A percentile compares a stretch with the other conserved stretches of the same genome.
phyloP scores from a whole-genome alignment of 1,139 yeast genomes.

The Blastobotrys apis region DNA sequence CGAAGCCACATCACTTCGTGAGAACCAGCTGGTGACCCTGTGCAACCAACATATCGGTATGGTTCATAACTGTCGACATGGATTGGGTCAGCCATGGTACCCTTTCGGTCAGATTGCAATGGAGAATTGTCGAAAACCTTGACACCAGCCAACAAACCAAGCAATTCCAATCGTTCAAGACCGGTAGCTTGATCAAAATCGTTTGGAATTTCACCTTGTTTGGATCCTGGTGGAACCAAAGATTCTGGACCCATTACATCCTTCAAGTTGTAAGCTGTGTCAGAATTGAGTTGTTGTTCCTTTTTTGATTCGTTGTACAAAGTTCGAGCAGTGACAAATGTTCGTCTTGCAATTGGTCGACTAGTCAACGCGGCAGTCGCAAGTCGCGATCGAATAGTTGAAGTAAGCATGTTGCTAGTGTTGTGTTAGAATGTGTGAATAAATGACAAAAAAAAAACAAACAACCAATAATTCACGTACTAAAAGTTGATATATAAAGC shows the following conservation, averaged over 20 bases:
- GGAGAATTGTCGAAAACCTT: constrained; percentile 92
- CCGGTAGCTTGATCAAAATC: constrained; percentile 97
- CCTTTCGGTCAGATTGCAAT: constrained; percentile 80
- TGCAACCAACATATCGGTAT: constrained; percentile 95
- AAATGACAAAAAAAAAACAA: background rate
- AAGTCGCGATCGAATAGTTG: constrained; percentile 13
- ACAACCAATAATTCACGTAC: background rate
- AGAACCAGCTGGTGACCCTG: constrained; percentile 91
- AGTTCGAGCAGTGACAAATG: constrained; percentile 12
- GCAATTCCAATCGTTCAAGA: constrained; percentile 91
- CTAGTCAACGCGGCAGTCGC: background rate
- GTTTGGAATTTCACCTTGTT: constrained; percentile 78
- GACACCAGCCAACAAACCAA: constrained; percentile 93
- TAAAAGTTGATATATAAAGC: background rate
- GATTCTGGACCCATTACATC: constrained; percentile 80
- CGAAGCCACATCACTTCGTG: constrained; percentile 92
- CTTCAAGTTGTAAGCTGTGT: constrained; percentile 59
- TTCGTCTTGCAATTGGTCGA: constrained; percentile 13
- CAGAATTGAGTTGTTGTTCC: constrained; percentile 8
- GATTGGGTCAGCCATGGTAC: constrained; percentile 85
- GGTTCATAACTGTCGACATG: constrained; percentile 87
- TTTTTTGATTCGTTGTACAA: constrained; percentile 7
- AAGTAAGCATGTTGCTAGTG: constrained; percentile 5
- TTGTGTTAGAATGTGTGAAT: background rate
- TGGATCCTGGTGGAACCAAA: constrained; percentile 88